Percentiles rank a stretch among this genome's conserved stretches.
Conservation (phyloP, 176 grass and related monocot species). For the Calamus simplicifolius region DNA sequence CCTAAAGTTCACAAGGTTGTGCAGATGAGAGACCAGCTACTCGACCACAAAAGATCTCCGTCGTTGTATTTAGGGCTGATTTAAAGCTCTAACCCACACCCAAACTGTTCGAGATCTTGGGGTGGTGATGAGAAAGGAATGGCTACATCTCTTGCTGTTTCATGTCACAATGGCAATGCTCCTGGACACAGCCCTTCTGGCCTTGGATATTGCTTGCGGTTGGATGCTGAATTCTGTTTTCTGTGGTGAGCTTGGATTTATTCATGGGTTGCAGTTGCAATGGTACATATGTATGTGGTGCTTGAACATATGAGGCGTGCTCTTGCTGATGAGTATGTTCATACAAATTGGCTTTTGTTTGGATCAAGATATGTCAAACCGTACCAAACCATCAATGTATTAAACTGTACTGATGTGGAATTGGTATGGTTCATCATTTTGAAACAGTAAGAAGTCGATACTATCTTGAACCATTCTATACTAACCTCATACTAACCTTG, state of each 20-base stretch:
- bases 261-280: constrained; percentile 71
- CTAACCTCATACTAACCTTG: too few relatives aligned
- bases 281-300: constrained; percentile 67
- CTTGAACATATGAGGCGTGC: constrained; percentile 75
- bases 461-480: too few relatives aligned
- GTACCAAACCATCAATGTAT: too few relatives aligned
- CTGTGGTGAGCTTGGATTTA: constrained; percentile 41
- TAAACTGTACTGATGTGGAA: too few relatives aligned
- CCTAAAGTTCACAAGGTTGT: too few relatives aligned
- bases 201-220: constrained; percentile 65
- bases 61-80: too few relatives aligned
- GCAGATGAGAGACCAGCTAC: too few relatives aligned
- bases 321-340: constrained; percentile 65
- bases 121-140: constrained; percentile 70
- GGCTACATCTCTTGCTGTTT: constrained; percentile 76
- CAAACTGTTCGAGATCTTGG: constrained; percentile 24
- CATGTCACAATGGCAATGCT: constrained; percentile 83
- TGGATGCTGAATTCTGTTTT: constrained; percentile 71
- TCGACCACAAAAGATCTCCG: too few relatives aligned
- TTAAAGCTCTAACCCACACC: too few relatives aligned
- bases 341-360: constrained; percentile 76
- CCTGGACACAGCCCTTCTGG: constrained; percentile 68
- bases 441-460: too few relatives aligned
- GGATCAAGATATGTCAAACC: not conserved
- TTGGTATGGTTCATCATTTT: too few relatives aligned